These are phyloP conservation scores for Epicoccum nigrum DNA, from an alignment of 2,329 filamentous ascomycete genomes.

Conservation along the genomic window DNA sequence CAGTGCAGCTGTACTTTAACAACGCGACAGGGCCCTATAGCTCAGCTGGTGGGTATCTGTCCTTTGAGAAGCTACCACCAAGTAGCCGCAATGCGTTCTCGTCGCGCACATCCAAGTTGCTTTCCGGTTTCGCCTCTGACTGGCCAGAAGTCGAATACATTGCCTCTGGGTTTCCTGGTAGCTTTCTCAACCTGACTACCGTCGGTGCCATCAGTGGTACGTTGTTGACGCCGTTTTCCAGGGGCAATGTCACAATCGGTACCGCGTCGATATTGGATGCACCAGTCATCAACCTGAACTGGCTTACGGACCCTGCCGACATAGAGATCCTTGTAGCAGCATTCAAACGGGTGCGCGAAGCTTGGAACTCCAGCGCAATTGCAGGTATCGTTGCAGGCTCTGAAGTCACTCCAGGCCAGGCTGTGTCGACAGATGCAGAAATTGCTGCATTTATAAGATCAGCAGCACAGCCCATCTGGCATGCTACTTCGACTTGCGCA, in stretches of 20 bases:
- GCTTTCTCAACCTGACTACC: conserved; percentile 14
- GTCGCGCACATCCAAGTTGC: conserved; percentile 14
- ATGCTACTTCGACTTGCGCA: conserved; percentile 28
- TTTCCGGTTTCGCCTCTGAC: conserved; percentile 22
- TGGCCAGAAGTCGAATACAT: conserved; percentile 33
- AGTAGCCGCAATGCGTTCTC: conserved; percentile 16
- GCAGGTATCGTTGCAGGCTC: conserved; percentile 27
- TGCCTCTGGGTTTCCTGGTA: conserved; percentile 24
- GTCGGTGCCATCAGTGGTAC: conserved; percentile 25
- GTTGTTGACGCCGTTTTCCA: conserved; percentile 21
- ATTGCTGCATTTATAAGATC: conserved; percentile 43
- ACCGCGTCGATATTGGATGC: conserved; percentile 33
- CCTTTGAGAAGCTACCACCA: conserved; percentile 29
- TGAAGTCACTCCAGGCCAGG: conserved; percentile 36
- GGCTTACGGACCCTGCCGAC: conserved; percentile 41
- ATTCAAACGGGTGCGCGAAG: conserved; percentile 39
- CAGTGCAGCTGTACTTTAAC: conserved; percentile 20
- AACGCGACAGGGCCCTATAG: conserved; percentile 27
- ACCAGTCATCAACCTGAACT: conserved; percentile 44
- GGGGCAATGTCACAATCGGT: conserved; percentile 42
- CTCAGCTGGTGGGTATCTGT: conserved; percentile 28
- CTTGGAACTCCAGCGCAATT: conserved; percentile 29
- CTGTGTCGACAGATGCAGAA: conserved; percentile 29
- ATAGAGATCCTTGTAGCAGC: conserved; percentile 39
- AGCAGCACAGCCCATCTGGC: conserved; percentile 23